Base-by-base conservation (phyloP, 1,139 yeast species). In the Yamadazyma blattariae region DNA sequence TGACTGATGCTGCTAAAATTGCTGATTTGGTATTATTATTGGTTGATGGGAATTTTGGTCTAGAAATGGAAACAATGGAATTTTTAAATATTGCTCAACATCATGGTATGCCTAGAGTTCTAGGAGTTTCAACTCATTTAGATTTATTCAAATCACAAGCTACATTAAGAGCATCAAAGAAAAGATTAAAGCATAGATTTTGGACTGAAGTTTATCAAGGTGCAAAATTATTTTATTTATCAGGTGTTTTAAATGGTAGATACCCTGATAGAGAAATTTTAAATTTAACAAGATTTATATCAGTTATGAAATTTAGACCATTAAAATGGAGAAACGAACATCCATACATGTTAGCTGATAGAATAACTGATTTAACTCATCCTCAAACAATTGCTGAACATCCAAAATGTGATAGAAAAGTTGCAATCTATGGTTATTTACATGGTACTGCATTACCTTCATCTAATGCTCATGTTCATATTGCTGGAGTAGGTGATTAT, bases 161-260 rank as follows among this genome's bases (percentile, higher is more conserved):
- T 12, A 88, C 97, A 0, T 74, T 92, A 59, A 77, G 97, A 56
- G 87, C 95, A 0, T 79, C 97, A 1, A 94, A 94, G 63, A 94
- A 92, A 57, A 77, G 90, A 47, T 76, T 94, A 51, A 94, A 94
- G 64, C 89, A 87, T 56, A 74, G 99, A 56, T 88, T 94, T 61
- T 94, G 99, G 98, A 94, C 98, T 1, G 99, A 94, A 64, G 97
- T 94, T 30, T 94, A 94, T 57, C 95, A 86, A 57, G 99, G 99
- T 47, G 98, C 99, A 20, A 94, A 94, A 59, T 71, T 94, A 27
- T 94, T 94, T 56, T 90, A 92, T 56, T 70, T 94, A 20, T 87
- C 96, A 2, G 98, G 99, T 51, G 97, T 94, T 35, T 77, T 94
- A 36, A 94, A 94, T 55, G 98, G 98, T 30, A 78, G 99, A 56